phyloP scores from a whole-genome alignment of 2,329 filamentous ascomycete species.

The Sclerotinia borealis region DNA sequence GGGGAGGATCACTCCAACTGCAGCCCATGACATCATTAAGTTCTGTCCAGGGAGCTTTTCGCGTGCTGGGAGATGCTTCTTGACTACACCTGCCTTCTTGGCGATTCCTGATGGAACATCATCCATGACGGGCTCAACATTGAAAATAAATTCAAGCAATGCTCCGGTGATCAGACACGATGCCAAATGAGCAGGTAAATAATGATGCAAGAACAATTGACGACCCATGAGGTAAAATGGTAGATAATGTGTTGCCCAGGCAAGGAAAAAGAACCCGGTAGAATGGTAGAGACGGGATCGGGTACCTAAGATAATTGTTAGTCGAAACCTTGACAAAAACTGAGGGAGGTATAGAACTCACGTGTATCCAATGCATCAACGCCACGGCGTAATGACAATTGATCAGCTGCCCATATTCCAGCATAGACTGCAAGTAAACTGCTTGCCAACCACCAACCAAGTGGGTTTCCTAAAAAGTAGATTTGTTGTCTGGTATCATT shows the following conservation, averaged over 20 bases:
- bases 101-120: slow-evolving; percentile 36
- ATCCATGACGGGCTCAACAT: slow-evolving; percentile 66
- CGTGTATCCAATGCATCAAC: slow-evolving; percentile 89
- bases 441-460: slow-evolving; percentile 96
- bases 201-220: slow-evolving; percentile 96
- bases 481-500: slow-evolving; percentile 93
- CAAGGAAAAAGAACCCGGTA: slow-evolving; percentile 97
- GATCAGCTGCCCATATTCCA: slow-evolving; percentile 86
- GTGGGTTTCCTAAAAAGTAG: slow-evolving; percentile 94
- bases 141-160: slow-evolving; percentile 93
- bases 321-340: slow-evolving; percentile 27
- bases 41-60: slow-evolving; percentile 78
- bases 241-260: slow-evolving; percentile 95
- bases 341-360: slow-evolving; percentile 47
- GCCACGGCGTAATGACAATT: slow-evolving; percentile 86
- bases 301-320: slow-evolving; percentile 52
- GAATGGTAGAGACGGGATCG: slow-evolving; percentile 96
- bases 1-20: slow-evolving; percentile 61
- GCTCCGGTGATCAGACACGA: slow-evolving; percentile 86
- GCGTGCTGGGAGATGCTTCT: slow-evolving; percentile 65
- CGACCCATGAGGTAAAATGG: slow-evolving; percentile 98
- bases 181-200: slow-evolving; percentile 88
- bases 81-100: slow-evolving; percentile 42
- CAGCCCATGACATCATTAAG: slow-evolving; percentile 72
- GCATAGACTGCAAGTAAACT: slow-evolving; percentile 88